Percentiles rank a stretch among this genome's conserved stretches.
Conservation (phyloP, 495 filamentous ascomycete genomes). For the Talaromyces trachyspermus region DNA sequence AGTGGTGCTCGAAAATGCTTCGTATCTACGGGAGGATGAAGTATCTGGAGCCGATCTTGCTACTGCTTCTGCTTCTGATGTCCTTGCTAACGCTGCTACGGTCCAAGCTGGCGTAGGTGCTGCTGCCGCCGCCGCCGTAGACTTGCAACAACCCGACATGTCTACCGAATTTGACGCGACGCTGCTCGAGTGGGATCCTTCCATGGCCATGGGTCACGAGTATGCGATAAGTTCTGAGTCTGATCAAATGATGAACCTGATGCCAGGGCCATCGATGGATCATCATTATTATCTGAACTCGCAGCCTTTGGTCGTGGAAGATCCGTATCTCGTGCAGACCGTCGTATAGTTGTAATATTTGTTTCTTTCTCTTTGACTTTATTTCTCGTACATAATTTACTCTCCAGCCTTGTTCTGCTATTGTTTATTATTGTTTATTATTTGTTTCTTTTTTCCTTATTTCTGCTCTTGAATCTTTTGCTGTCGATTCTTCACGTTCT, state of each 20-base stretch:
- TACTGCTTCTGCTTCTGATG: conserved; percentile 4
- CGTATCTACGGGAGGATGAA: conserved; percentile 14
- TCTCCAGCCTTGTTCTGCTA: conserved; percentile 3
- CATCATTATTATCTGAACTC: conserved; percentile 29
- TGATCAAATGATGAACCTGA: conserved; percentile 18
- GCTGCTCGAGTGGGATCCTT: conserved; percentile 21
- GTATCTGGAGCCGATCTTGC: conserved; percentile 13
- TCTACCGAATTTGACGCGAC: conserved; percentile 10
- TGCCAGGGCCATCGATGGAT: conserved; percentile 25
- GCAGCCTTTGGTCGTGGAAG: conserved; percentile 25
- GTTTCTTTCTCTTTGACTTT: background rate
- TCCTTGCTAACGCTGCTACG: background rate
- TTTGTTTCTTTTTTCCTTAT: conserved; percentile 6
- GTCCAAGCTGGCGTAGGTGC: no score
- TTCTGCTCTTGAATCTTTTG: conserved; percentile 6
- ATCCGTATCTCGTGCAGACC: conserved; percentile 27
- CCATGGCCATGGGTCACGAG: conserved; percentile 18
- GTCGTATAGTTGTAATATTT: conserved; percentile 4
- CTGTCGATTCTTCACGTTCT: background rate
- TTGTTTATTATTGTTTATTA: conserved; percentile 3
- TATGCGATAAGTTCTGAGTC: conserved; percentile 22
- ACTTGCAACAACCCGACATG: background rate
- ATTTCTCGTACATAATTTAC: no score
- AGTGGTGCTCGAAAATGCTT: conserved; percentile 28
- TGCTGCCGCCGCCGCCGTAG: no score